Base-by-base conservation (phyloP, 2,329 filamentous ascomycete genomes). In the Fusarium metavorans region DNA sequence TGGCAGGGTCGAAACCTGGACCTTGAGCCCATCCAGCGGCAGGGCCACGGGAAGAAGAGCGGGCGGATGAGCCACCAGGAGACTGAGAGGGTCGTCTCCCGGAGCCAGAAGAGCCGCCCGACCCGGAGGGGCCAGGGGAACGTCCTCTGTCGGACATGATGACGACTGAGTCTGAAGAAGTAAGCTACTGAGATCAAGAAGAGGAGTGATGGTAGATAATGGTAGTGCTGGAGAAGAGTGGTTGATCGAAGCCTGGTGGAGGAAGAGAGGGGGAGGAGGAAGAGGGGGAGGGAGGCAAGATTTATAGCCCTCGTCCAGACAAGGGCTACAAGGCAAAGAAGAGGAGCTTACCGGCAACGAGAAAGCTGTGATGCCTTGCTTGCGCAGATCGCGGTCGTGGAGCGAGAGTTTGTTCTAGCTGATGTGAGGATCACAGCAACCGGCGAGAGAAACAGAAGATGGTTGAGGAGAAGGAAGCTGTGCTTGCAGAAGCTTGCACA, bases 1-100 rank as follows among this genome's bases (percentile, higher is more conserved):
- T 77, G 8, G 84, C 86, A 3, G 87, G 87, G 69, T 88, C 87
- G 30, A 79, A 85, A 0, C 87, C 87, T 30, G 86, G 72, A 23
- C 76, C 70, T 5, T 78, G 64, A 1, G 71, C 43, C 77, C 80
- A 82, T n/a, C 79, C 78, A 6, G 70, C 50, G 25, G 72, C 20
- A 20, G 76, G 68, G 30, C 70, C 68, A 20, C 74, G 50, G 11
- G 71, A 56, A 11, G 66, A 54, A 23, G 80, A 72, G 6, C 73
- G 72, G 7, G 76, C 43, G 5, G 69, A 56, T 13, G 76, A 76
- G 37, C 61, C 73, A 9, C 52, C 57, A n/a, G 74, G 76, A 10
- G 76, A 78, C 50, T 76, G 71, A 8, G 70, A 74, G 23, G 76
- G 52, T 23, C 67, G 66, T 57, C 73, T 71, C 37, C 64, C 67